phyloP scores from a whole-genome alignment of 1,284 basidiomycete species.

The Rugosomyces carneus region DNA sequence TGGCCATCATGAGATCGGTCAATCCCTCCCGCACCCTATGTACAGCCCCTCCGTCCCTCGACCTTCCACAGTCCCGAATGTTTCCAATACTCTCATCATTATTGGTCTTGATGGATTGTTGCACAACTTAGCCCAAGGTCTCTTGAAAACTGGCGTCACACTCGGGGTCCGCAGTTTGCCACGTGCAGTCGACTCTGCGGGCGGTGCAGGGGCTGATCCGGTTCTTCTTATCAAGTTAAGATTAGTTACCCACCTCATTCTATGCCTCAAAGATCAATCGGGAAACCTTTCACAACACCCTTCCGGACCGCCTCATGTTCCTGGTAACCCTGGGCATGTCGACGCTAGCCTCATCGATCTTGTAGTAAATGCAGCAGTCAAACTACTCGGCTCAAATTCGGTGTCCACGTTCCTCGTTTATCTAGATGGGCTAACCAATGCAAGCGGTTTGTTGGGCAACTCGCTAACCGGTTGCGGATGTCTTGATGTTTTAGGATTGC shows the following conservation, averaged over 20 bases:
- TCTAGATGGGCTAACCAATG: slow-evolving; percentile 7
- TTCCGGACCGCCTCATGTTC: not conserved
- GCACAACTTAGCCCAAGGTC: too few species aligned
- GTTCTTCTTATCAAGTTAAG: slow-evolving; percentile 4
- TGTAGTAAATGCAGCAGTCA: slow-evolving; percentile 9
- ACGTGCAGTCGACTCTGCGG: too few species aligned
- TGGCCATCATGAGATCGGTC: too few species aligned
- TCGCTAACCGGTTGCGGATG: slow-evolving; percentile 14
- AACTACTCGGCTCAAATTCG: slow-evolving; percentile 12
- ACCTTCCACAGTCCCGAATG: too few species aligned
- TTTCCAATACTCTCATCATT: too few species aligned
- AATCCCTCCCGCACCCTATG: too few species aligned
- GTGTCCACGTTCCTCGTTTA: slow-evolving; percentile 8
- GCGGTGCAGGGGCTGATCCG: too few species aligned
- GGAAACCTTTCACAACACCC: not conserved
- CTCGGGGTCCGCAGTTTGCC: too few species aligned
- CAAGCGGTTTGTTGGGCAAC: slow-evolving; percentile 5
- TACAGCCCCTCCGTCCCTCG: too few species aligned
- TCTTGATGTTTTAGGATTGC: slow-evolving; percentile 10
- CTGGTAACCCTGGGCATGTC: not conserved
- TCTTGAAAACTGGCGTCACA: too few species aligned
- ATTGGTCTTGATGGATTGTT: too few species aligned
- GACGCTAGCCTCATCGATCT: slow-evolving; percentile 8
- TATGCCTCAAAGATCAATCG: slow-evolving; percentile 12
- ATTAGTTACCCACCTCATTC: slow-evolving; percentile 14